Conservation (phyloP, 495 filamentous ascomycete species). For the Neurospora sp. region DNA sequence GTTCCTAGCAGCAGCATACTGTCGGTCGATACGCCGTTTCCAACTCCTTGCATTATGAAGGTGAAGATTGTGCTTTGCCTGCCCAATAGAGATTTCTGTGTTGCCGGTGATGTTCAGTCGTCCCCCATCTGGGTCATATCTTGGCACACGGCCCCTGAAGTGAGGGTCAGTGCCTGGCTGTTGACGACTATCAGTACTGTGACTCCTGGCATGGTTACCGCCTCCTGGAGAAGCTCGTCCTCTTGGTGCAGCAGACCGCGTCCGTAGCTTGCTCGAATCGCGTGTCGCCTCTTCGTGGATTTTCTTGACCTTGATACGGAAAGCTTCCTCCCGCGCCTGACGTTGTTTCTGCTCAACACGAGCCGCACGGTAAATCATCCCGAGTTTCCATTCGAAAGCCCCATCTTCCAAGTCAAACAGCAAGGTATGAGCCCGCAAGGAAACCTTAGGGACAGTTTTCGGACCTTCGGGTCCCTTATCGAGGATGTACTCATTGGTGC, state of each 20-base stretch:
- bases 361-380: slow-evolving; percentile 81
- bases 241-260: slow-evolving; percentile 38
- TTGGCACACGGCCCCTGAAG: slow-evolving; percentile 24
- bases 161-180: slow-evolving; percentile 19
- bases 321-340: slow-evolving; percentile 81
- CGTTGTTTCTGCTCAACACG: slow-evolving; percentile 82
- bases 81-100: slow-evolving; percentile 57
- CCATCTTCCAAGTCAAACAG: slow-evolving; percentile 92
- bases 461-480: slow-evolving; percentile 74
- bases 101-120: slow-evolving; percentile 54
- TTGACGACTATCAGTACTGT: slow-evolving; percentile 39
- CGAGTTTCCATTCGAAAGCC: slow-evolving; percentile 93
- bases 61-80: slow-evolving; percentile 66
- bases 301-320: slow-evolving; percentile 73
- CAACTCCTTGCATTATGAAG: slow-evolving; percentile 79
- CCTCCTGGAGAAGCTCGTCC: slow-evolving; percentile 27
- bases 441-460: slow-evolving; percentile 75
- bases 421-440: slow-evolving; percentile 67
- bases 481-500: slow-evolving; percentile 76
- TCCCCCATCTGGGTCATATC: slow-evolving; percentile 71
- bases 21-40: slow-evolving; percentile 81
- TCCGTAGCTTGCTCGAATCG: slow-evolving; percentile 34
- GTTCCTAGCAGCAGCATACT: slow-evolving; percentile 55
- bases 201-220: slow-evolving; percentile 35
- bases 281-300: slow-evolving; percentile 55